phyloP scores from a whole-genome alignment of 805 yeast genomes.

The Cephaloascus fragrans region DNA sequence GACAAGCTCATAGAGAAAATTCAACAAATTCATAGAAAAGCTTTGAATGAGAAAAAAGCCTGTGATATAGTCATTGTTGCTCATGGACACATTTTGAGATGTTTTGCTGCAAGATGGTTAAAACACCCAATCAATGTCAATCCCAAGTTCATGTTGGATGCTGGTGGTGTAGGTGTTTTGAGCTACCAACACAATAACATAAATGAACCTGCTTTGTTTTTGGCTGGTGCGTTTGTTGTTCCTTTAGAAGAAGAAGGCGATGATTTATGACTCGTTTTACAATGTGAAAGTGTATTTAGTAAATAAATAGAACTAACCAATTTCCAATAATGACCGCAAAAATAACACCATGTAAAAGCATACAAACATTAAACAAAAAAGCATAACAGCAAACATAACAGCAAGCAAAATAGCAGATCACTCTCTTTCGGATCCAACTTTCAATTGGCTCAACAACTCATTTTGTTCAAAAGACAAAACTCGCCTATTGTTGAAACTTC shows the following conservation, averaged over 20 bases:
- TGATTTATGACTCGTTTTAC: slow-evolving; percentile 10
- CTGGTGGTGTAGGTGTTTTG: slow-evolving; percentile 91
- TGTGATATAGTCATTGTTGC: slow-evolving; percentile 80
- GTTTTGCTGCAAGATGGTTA: slow-evolving; percentile 87
- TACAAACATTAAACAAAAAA: too few species aligned
- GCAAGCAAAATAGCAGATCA: not conserved
- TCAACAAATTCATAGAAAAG: slow-evolving; percentile 45
- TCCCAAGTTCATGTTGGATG: slow-evolving; percentile 81
- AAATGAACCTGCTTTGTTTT: slow-evolving; percentile 76
- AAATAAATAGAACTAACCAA: too few species aligned
- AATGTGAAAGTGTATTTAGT: too few species aligned
- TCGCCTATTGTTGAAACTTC: slow-evolving; percentile 13
- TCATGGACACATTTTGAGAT: slow-evolving; percentile 89
- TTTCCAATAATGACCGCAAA: too few species aligned
- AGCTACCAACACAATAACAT: slow-evolving; percentile 81
- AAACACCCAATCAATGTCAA: slow-evolving; percentile 45
- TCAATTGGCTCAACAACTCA: slow-evolving; percentile 37
- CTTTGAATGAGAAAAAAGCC: slow-evolving; percentile 37
- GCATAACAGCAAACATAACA: not conserved
- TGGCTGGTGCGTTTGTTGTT: slow-evolving; percentile 76
- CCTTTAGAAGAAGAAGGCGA: slow-evolving; percentile 52
- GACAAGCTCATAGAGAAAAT: slow-evolving; percentile 63
- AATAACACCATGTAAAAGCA: too few species aligned
- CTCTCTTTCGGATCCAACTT: slow-evolving; percentile 8
- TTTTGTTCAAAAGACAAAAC: slow-evolving; percentile 43